Evolutionary conservation across 345 rosid species (phyloP), one percentile per base, ranked within the genome.

Genomic region (Euphorbia tirucalli): DNA sequence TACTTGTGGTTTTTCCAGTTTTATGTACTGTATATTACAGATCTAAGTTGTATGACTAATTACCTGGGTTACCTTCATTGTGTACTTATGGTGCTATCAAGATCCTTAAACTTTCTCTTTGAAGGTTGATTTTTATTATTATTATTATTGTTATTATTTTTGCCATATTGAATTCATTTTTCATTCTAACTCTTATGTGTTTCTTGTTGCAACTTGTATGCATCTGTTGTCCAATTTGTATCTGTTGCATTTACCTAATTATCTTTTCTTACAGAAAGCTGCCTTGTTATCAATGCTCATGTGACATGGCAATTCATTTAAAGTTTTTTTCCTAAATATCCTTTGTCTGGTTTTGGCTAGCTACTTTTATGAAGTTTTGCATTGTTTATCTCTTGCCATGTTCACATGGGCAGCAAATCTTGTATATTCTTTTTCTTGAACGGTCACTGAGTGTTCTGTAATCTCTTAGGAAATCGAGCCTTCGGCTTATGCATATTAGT

Each of bases 1-100:
- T 61, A 27, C 15, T 63, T 69, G n/a, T 63, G 46, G 32, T 65
- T 69, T 21, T 18, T 74, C 64, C 62, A 27, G 27, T 48, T 78
- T 61, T 37, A 58, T 54, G 32, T 31, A 65, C 15, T 24, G n/a
- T 65, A 61, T 46, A 13, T 13, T 46, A 46, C 52, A 46, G 52
- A 46, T 46, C 19, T 4, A 46, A 46, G 19, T 46, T 9, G 22
- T 21, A 60, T 50, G 54, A 64, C 60, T 37, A 13, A 50, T 28
- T 65, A 19, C 50, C 19, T 35, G 21, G 25, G 2, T 39, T 22
- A 44, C 59, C 25, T 75, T 31, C 8, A 14, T 19, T 69, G 48
- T 69, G 30, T 49, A 68, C 46, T 46, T 41, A 50, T 62, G 18
- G 19, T 44, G 13, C 60, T 44, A 46, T 32, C 31, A 31, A 24